Evolutionary conservation across 192 early-diverging fungal genomes (phyloP), one percentile per base, ranked within the genome.

Genomic region (Backusella tuberculispora): DNA sequence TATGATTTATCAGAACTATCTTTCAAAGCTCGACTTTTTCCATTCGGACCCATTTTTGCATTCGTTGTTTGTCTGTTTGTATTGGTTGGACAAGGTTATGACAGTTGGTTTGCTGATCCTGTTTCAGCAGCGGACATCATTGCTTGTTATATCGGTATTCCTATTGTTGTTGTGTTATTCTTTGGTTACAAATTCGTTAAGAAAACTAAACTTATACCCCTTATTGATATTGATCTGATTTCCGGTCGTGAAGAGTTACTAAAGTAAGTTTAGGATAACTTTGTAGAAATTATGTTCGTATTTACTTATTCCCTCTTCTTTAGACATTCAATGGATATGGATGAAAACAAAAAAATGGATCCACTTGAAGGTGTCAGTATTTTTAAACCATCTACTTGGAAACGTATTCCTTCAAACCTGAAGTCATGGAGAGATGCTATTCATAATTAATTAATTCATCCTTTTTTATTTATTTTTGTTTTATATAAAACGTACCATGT

Each of bases 1-100:
- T 86, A 85, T 72, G 73, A 77, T 19, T 73, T 90, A 6, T 67
- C 78, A 6, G 86, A 88, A 24, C 84, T 97, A 44, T 90, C 93
- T 0, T 97, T 93, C 79, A 74, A 77, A 17, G 90, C 96, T 0
- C 86, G 88, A 15, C 79, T 90, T 45, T 95, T 88, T 72, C 93
- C 94, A 0, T 87, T 89, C 48, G 92, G 92, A 0, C 91, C 91
- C 15, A 85, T 92, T 44, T 83, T 92, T 40, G 89, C 92, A 2
- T 78, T 91, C 67, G 24, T 80, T 2, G 78, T 95, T 19, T 88
- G 88, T 21, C 43, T 77, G 5, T 83, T 90, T 44, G 89, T 92
- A 37, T 81, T 90, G 12, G 64, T 92, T 6, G 89, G 90, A 9
- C 90, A 92, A 56, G 90, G 89, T 0, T 90, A 89, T 69, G 75